Evolutionary conservation across 331 rosid species (phyloP), one percentile per base, ranked within the genome.

Genomic region (Quercus phellos): DNA sequence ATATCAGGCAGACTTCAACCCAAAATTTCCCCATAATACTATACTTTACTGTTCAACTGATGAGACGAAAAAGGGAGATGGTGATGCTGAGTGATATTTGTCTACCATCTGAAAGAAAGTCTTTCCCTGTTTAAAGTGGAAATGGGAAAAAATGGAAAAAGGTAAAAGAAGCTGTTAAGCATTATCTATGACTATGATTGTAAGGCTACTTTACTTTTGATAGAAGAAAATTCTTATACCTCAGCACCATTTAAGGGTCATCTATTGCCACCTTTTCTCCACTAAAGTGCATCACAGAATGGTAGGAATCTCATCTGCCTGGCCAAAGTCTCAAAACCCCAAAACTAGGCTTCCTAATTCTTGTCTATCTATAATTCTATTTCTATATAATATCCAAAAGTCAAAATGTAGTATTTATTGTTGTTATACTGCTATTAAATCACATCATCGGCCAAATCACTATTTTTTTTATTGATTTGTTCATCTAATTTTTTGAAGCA

Each of bases 1-100:
- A 91, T 77, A 90, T 81, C 85, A 93, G 76, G 87, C 90, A 86
- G 46, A 90, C 88, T 82, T 91, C 98, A 12, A 93, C 84, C 95
- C 90, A 90, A 80, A 79, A 82, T 75, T 84, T 90, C 64, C 91
- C 95, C 98, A 93, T 91, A 38, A 70, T 76, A 32, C 32, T 38
- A 38, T 8, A 38, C 34, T 30, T 55, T 29, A 12, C 77, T n/a
- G 1, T 66, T 66, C 19, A 18, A 68, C 54, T 32, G 86, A 24
- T 42, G 77, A n/a, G 74, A 81, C 54, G 46, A n/a, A 6, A 59
- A 82, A 46, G 53, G 53, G 16, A 10, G 53, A 46, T 12, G 53
- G 1, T 46, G 79, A 74, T 17, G 64, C 64, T 10, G 55, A 55
- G 73, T 22, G 61, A 85, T 73, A 66, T 77, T 74, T 74, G 74